These are phyloP conservation scores for Penium margaritaceum DNA, from an alignment of 139 green algal genomes.

Conservation along the genomic window DNA sequence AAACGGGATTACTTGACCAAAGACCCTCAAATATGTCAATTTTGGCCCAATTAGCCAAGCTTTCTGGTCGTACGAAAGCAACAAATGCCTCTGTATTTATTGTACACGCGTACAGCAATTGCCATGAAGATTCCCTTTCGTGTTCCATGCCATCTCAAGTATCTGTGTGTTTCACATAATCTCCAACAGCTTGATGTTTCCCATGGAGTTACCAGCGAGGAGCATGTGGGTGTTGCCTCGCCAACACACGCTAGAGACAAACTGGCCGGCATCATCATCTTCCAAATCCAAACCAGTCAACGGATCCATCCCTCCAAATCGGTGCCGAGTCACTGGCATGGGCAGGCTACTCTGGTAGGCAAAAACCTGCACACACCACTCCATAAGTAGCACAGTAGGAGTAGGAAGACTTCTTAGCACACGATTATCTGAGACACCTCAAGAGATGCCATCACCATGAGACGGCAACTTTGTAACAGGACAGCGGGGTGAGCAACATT, in stretches of 20 bases:
- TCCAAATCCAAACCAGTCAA: constrained; percentile 24
- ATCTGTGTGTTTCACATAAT: no score
- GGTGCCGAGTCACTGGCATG: constrained; percentile 12
- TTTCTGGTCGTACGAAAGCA: no score
- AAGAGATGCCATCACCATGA: constrained; percentile 1
- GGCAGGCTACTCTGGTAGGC: constrained; percentile 30
- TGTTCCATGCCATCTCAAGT: no score
- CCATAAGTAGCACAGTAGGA: neutral
- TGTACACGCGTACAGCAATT: no score
- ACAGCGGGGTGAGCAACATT: no score
- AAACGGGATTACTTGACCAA: no score
- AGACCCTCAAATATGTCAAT: no score
- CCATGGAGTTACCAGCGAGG: constrained; percentile 58
- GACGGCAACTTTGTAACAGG: neutral
- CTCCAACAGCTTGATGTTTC: constrained; percentile 47
- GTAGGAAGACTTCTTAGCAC: neutral
- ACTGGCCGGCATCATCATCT: constrained; percentile 42
- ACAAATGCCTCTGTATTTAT: no score
- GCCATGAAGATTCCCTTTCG: no score
- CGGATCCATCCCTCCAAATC: constrained; percentile 1
- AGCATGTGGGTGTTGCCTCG: constrained; percentile 44
- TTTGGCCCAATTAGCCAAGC: no score
- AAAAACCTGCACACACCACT: constrained; percentile 20
- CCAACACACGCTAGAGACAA: constrained; percentile 63
- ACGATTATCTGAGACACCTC: neutral